A percentile compares a stretch with the other conserved stretches of the same genome.
Conservation (phyloP, 139 green algal genomes). For the Chlorella sp. region DNA sequence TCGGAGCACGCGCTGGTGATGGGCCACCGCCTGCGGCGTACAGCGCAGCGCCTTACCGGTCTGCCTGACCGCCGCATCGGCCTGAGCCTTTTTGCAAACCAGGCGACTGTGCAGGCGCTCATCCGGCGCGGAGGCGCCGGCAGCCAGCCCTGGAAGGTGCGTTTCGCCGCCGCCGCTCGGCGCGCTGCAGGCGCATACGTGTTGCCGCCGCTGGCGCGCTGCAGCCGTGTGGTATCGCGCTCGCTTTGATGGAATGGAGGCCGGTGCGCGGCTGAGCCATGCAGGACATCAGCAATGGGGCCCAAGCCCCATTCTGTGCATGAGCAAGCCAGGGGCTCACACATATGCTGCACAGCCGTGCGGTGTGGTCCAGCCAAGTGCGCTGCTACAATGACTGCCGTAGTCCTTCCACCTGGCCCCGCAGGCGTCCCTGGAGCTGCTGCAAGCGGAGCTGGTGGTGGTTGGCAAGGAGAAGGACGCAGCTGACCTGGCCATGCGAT, state of each 20-base stretch:
- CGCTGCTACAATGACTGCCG: background rate
- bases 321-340: no score
- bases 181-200: no score
- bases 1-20: constrained; percentile 23
- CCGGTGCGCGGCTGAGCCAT: no score
- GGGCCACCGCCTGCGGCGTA: background rate
- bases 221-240: no score
- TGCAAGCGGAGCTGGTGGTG: constrained; percentile 15
- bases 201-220: no score
- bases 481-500: constrained; percentile 11
- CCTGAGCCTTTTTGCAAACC: background rate
- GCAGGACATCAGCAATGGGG: no score
- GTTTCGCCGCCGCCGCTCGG: no score
- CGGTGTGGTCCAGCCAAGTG: no score
- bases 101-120: background rate
- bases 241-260: no score
- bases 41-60: background rate
- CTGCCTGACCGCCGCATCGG: background rate
- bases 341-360: no score
- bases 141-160: background rate
- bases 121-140: background rate
- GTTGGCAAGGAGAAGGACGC: constrained; percentile 13
- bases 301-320: no score
- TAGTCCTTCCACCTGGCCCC: no score
- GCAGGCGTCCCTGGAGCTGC: background rate